Percentiles rank a stretch among this genome's conserved stretches.
These are phyloP conservation scores for Beverwykella pulmonaria DNA, from an alignment of 495 filamentous ascomycete genomes.

Conservation along the genomic window DNA sequence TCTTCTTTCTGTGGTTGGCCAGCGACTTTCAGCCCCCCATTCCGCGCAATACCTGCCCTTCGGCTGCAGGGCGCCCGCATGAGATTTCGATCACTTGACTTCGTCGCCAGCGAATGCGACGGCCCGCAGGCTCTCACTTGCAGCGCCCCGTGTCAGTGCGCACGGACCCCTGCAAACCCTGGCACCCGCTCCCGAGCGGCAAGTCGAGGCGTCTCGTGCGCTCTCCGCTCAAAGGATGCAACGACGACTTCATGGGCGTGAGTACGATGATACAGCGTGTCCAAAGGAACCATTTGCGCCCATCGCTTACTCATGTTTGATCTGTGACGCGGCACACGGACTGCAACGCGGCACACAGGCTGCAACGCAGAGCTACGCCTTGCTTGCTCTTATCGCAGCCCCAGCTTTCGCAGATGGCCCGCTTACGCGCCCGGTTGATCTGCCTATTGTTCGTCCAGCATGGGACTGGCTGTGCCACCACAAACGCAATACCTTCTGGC, in stretches of 20 bases:
- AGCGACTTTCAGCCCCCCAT: conserved; percentile 1
- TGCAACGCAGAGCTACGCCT: conserved; percentile 15
- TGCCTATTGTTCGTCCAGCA: conserved; percentile 32
- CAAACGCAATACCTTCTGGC: conserved; percentile 19
- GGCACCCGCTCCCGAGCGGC: conserved; percentile 36
- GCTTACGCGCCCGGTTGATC: conserved; percentile 42
- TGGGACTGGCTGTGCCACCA: conserved; percentile 37
- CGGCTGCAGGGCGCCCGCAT: conserved; percentile 57
- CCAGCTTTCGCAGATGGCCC: conserved; percentile 27
- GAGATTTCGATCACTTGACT: conserved; percentile 69
- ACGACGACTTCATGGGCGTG: not conserved
- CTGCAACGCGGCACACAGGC: too few species aligned
- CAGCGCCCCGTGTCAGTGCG: conserved; percentile 47
- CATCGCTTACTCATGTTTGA: not conserved
- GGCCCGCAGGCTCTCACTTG: conserved; percentile 32
- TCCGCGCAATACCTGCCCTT: conserved; percentile 17
- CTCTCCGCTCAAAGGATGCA: not conserved
- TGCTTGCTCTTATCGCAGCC: conserved; percentile 33
- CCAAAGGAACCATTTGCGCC: conserved; percentile 1
- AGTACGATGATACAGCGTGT: not conserved
- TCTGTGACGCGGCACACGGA: not conserved
- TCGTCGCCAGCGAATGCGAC: conserved; percentile 39
- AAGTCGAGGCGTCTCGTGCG: conserved; percentile 37
- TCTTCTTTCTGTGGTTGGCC: conserved; percentile 37
- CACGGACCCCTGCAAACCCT: conserved; percentile 38